phyloP scores from a whole-genome alignment of 352 stramenopile genomes.

The Globisporangium orthogonon region DNA sequence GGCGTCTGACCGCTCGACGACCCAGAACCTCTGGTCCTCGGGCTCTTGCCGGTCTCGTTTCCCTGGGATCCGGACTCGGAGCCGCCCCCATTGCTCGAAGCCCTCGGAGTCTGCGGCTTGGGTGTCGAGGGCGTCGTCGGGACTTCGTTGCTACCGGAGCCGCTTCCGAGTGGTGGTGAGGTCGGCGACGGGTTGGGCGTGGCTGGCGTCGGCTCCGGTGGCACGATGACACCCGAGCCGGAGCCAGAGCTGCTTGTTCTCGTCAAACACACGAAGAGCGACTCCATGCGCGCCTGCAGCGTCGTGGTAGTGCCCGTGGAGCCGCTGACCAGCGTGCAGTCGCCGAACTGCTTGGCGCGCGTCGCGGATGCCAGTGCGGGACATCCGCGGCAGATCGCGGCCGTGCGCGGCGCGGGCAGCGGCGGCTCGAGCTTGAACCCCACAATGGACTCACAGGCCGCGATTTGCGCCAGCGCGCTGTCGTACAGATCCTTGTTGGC shows the following conservation, averaged over 20 bases:
- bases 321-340: neutral
- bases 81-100: neutral
- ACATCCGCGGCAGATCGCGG: neutral
- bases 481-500: constrained; percentile 4
- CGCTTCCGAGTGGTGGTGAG: neutral
- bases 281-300: neutral
- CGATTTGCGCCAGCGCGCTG: neutral
- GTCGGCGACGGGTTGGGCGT: neutral
- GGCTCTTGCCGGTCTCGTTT: neutral
- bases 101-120: neutral
- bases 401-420: neutral
- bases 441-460: neutral
- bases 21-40: neutral
- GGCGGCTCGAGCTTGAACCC: constrained; percentile 1
- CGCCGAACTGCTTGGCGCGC: neutral
- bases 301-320: neutral
- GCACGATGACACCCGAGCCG: neutral
- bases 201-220: neutral
- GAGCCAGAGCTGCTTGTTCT: neutral
- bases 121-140: neutral
- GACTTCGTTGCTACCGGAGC: neutral
- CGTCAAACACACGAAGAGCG: neutral
- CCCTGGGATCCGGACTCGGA: neutral
- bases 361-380: neutral
- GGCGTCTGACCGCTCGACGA: neutral